Base-by-base conservation (phyloP, 805 yeast genomes). In the Candida ficus region DNA sequence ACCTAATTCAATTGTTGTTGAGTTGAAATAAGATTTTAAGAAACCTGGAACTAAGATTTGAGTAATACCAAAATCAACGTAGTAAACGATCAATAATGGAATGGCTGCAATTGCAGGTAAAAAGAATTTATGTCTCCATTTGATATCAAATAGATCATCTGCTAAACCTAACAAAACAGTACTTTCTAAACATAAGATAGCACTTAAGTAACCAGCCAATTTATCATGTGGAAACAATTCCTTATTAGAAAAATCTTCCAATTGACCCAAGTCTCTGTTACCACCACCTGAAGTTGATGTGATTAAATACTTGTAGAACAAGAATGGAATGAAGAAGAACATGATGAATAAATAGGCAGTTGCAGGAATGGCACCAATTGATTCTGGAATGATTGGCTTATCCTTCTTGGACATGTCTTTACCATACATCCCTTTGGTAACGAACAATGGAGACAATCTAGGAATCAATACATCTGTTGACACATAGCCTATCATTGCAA, bases 101-200 rank as follows among this genome's bases (percentile, higher is more conserved):
- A 93, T 78, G 2, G 96, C 81, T 0, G 96, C 96, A 40, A 93
- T 78, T 0, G 96, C 96, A 0, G 99, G 99, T 49, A 93, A 59
- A 54, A 93, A 88, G 65, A 93, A 88, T 68, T 93, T 93, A 66
- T 93, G 96, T 57, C 99, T 73, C 99, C 99, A 93, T 52, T 96
- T 75, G 47, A 93, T 79, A 62, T 93, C 99, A 57, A 93, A 93
- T 53, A 93, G 70, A 66, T 93, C 99, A 62, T 93, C 99, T 35
- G 95, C 83, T 23, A 93, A 71, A 0, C 99, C 99, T 33, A 93
- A 67, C 32, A 93, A 66, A 13, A 89, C 72, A 60, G 93, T 90
- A 49, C 88, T 77, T 62, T 88, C 88, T 35, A 93, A 63, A 45
- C 95, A 87, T 44, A 93, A 64, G 9, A 91, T 68, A 5, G 95